A percentile compares a stretch with the other conserved stretches of the same genome.
These are phyloP conservation scores for Neurospora pannonica DNA, from an alignment of 495 filamentous ascomycete genomes.

Conservation along the genomic window DNA sequence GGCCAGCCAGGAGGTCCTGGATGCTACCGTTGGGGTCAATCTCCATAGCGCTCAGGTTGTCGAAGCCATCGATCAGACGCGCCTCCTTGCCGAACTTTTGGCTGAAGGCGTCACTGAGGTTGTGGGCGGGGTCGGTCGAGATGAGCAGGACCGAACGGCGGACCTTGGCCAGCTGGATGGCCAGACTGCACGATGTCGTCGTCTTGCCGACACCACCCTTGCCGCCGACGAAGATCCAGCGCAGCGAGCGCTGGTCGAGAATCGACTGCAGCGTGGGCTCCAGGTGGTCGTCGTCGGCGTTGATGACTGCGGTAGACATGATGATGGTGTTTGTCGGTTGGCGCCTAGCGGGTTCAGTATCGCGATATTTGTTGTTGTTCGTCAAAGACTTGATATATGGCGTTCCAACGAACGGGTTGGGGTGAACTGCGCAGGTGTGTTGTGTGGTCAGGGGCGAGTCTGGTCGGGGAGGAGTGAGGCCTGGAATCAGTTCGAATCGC, in stretches of 20 bases:
- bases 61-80: constrained; percentile 80
- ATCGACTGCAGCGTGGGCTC: constrained; percentile 92
- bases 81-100: constrained; percentile 99
- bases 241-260: constrained; percentile 83
- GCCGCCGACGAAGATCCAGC: constrained; percentile 98
- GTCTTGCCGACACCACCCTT: constrained; percentile 99
- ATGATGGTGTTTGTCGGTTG: constrained; percentile 8
- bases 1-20: constrained; percentile 79
- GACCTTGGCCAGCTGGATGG: constrained; percentile 94
- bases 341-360: not conserved
- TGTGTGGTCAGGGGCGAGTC: not conserved
- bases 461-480: not conserved
- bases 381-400: not conserved
- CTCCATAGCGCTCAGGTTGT: constrained; percentile 96
- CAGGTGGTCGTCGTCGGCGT: constrained; percentile 63
- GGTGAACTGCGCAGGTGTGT: not conserved
- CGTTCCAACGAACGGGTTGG: not conserved
- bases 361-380: not conserved
- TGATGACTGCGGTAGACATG: constrained; percentile 59
- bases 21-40: constrained; percentile 98
- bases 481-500: constrained; percentile 22
- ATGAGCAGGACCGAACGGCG: constrained; percentile 94
- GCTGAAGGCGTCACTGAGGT: constrained; percentile 93
- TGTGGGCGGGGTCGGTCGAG: constrained; percentile 97
- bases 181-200: constrained; percentile 93